Conservation (phyloP, 371 early-diverging fungal genomes). For the Mortierella sp. region DNA sequence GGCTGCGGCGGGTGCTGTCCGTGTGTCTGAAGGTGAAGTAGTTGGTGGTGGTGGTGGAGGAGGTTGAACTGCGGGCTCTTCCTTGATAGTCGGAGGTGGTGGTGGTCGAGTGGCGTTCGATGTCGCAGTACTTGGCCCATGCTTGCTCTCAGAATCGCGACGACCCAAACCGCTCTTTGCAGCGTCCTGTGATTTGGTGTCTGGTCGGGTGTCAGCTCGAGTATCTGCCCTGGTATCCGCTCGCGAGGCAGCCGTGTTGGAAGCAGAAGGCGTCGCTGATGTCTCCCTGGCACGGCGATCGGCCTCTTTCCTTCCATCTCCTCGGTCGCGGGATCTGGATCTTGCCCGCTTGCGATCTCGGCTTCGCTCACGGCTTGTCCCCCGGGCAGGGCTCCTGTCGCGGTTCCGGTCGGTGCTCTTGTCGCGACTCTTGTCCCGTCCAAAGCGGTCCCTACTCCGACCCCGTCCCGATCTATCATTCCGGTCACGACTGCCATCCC, state of each 20-base stretch:
- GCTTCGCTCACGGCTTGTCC: conserved; percentile 14
- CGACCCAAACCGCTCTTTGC: conserved; percentile 18
- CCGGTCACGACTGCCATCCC: conserved; percentile 50
- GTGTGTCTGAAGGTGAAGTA: conserved; percentile 17
- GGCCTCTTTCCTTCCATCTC: conserved; percentile 30
- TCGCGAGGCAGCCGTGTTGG: conserved; percentile 7
- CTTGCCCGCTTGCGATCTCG: conserved; percentile 33
- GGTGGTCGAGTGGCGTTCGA: conserved; percentile 34
- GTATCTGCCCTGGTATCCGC: neutral
- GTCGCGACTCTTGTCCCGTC: conserved; percentile 39
- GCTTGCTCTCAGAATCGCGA: conserved; percentile 43
- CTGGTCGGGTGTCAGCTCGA: conserved; percentile 10
- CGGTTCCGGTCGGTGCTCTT: conserved; percentile 31
- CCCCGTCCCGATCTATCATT: conserved; percentile 43
- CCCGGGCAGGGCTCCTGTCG: conserved; percentile 20
- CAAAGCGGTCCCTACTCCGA: conserved; percentile 48
- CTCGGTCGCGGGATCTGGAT: conserved; percentile 37
- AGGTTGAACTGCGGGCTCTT: conserved; percentile 26
- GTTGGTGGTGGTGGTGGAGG: conserved; percentile 11
- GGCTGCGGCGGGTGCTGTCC: conserved; percentile 7
- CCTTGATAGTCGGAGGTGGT: conserved; percentile 44
- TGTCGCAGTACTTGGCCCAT: conserved; percentile 8
- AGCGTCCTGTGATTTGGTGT: conserved; percentile 21
- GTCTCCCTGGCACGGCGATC: conserved; percentile 36
- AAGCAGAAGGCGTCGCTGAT: conserved; percentile 15